Evolutionary conservation across 2,329 filamentous ascomycete genomes (phyloP), one percentile per base, ranked within the genome.

Genomic region (Chrysosporium queenslandicum): DNA sequence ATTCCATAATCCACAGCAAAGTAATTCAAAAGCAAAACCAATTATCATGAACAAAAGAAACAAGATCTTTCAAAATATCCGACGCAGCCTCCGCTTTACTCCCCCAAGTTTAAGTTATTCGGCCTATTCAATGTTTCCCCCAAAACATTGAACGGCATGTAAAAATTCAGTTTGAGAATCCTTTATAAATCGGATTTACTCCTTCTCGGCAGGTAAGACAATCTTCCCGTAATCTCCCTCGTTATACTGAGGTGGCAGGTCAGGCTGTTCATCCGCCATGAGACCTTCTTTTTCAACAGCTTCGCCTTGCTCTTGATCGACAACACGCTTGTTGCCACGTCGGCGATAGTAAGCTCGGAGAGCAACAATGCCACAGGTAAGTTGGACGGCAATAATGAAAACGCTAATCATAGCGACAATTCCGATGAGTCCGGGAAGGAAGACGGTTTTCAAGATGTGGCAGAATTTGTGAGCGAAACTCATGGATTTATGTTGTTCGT

Each of bases 341-440:
- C 66, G 65, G 46, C 65, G 68, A 58, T 66, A 68, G 53, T 66
- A 67, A 46, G 66, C 63, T 71, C 73, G 74, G 42, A 75, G 46
- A 60, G 70, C 73, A 27, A 72, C 64, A 39, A 74, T 65, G 27
- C 66, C 58, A 60, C 74, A 71, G 27, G 72, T 72, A 41, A 74
- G 63, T n/a, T 75, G 59, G 69, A 74, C 72, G 43, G 72, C 73
- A 40, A 75, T 57, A 8, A 68, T 70, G 54, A 68, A 71, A 25
- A 72, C 71, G 40, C 68, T 64, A 50, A 75, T 59, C 53, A 71
- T 72, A 25, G 71, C 71, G 23, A 72, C 60, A 29, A 75, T 64
- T 39, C 73, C 73, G 4, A 74, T 59, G n/a, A 72, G 58, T 27
- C 70, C 70, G 3, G 72, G 73, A 45, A 75, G 61, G 43, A 75